A percentile compares a stretch with the other conserved stretches of the same genome.
These are phyloP conservation scores for Hibiscus tridactylites DNA, from an alignment of 345 rosid genomes.

Conservation along the genomic window DNA sequence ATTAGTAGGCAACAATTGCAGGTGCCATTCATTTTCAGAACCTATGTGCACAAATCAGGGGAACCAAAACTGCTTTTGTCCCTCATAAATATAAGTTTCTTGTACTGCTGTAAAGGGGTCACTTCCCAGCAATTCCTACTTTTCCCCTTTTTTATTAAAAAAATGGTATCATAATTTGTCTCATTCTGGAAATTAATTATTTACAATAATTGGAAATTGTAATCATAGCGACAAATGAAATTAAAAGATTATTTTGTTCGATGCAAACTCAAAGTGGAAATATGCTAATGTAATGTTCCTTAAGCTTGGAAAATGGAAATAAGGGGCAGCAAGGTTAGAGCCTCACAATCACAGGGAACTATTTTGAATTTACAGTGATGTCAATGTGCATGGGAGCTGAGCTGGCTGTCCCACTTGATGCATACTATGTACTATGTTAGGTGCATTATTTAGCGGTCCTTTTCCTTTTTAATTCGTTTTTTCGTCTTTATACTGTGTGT, in stretches of 20 bases:
- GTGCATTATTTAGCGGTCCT: conserved; percentile 7
- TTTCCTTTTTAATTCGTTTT: neutral
- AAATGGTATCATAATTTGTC: neutral
- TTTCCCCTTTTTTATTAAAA: neutral
- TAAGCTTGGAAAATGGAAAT: neutral
- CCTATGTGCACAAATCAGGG: neutral
- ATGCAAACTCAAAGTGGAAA: neutral
- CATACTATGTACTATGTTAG: neutral
- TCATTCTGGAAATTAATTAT: neutral
- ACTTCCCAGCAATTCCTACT: neutral
- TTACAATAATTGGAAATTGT: neutral
- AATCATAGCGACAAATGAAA: neutral
- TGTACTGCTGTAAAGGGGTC: neutral
- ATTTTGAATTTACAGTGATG: neutral
- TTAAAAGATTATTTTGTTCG: neutral
- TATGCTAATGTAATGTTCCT: neutral
- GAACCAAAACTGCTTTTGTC: neutral
- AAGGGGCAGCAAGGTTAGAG: neutral
- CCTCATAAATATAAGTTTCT: neutral
- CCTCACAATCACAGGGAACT: neutral
- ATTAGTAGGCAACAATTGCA: neutral
- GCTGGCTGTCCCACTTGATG: neutral
- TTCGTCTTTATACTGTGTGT: neutral
- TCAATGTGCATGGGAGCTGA: neutral
- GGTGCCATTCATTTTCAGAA: conserved; percentile 8